Percentiles rank a stretch among this genome's conserved stretches.
phyloP scores from a whole-genome alignment of 1,284 basidiomycete species.

The Tilletia caries region DNA sequence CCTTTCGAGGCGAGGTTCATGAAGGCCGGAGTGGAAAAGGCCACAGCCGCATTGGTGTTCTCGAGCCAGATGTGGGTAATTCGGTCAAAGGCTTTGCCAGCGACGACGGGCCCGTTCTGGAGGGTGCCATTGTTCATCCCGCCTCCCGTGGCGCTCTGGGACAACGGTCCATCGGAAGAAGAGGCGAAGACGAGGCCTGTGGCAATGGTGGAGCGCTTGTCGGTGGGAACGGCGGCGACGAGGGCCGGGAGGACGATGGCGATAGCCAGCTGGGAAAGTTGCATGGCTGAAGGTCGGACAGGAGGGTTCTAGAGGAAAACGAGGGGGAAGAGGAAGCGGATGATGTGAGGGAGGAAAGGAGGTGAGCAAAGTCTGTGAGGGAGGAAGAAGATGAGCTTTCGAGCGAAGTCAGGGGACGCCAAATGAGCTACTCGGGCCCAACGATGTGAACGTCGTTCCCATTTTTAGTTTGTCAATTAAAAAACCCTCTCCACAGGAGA shows the following conservation, averaged over 20 bases:
- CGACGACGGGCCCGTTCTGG: slow-evolving; percentile 52
- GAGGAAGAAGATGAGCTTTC: too few species aligned
- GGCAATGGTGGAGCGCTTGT: slow-evolving; percentile 38
- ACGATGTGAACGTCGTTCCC: too few species aligned
- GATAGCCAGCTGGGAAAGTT: slow-evolving; percentile 84
- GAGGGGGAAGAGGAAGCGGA: not conserved
- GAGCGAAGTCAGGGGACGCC: too few species aligned
- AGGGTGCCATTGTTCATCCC: slow-evolving; percentile 57
- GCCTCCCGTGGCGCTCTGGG: slow-evolving; percentile 54
- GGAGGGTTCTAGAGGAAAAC: slow-evolving; percentile 46
- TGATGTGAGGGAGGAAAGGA: not conserved
- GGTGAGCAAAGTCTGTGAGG: too few species aligned
- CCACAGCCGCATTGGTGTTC: slow-evolving; percentile 61
- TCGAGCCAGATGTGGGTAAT: slow-evolving; percentile 62
- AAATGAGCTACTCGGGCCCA: too few species aligned
- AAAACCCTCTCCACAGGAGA: too few species aligned
- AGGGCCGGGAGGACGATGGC: slow-evolving; percentile 73
- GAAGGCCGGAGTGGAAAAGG: slow-evolving; percentile 56
- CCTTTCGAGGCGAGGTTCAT: slow-evolving; percentile 57
- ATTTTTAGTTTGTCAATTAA: too few species aligned
- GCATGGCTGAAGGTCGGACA: slow-evolving; percentile 63
- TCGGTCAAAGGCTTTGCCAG: slow-evolving; percentile 61
- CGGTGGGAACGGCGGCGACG: slow-evolving; percentile 64
- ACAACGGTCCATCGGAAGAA: slow-evolving; percentile 54
- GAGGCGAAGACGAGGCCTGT: slow-evolving; percentile 53